Evolutionary conservation across 306 rosid genomes (phyloP).

Genomic region (Ziziphus jujuba): DNA sequence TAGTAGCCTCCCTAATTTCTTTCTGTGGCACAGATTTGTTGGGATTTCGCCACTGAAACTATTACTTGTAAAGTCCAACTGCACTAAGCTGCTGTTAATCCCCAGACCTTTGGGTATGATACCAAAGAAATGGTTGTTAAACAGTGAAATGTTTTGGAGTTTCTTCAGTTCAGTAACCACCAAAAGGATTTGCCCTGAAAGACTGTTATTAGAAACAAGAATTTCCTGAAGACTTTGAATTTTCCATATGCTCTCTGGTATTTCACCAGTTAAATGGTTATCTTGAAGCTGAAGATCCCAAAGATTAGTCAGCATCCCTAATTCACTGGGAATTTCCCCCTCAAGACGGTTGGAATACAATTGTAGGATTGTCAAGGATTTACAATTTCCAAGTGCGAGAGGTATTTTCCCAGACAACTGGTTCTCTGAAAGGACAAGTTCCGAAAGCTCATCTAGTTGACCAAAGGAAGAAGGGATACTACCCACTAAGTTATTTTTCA

Average conservation of each 20-base stretch:
- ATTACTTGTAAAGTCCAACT: constrained; percentile 61
- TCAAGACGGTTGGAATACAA: constrained; percentile 59
- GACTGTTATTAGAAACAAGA: constrained; percentile 59
- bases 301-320: constrained; percentile 56
- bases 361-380: constrained; percentile 45
- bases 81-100: constrained; percentile 56
- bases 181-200: constrained; percentile 64
- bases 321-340: constrained; percentile 68
- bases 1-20: constrained; percentile 38
- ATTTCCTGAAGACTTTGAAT: constrained; percentile 57
- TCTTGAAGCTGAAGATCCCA: constrained; percentile 48
- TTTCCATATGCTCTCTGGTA: constrained; percentile 83
- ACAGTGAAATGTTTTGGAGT: constrained; percentile 61
- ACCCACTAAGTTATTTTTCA: constrained; percentile 47
- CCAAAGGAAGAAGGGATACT: constrained; percentile 64
- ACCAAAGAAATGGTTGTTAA: constrained; percentile 65
- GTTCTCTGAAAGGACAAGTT: constrained; percentile 48
- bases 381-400: constrained; percentile 58
- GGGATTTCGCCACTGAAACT: constrained; percentile 69
- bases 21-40: constrained; percentile 70
- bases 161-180: constrained; percentile 69
- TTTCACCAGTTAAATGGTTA: constrained; percentile 65
- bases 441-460: constrained; percentile 44
- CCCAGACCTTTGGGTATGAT: constrained; percentile 77
- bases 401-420: constrained; percentile 70